Evolutionary conservation across 495 filamentous ascomycete species (phyloP).

Genomic region (Platismatia glauca): DNA sequence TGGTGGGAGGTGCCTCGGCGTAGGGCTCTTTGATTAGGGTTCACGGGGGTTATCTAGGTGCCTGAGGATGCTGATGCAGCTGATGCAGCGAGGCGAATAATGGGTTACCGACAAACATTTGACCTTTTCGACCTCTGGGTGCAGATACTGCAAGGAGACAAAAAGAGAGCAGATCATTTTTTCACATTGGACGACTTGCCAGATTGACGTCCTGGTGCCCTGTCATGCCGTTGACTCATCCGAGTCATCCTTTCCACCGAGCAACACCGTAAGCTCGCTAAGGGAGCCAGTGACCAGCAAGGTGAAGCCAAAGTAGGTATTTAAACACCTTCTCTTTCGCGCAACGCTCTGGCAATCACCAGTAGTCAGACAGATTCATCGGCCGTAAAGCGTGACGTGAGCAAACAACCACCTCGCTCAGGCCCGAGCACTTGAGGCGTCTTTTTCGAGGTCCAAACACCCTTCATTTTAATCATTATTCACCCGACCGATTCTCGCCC

Average conservation of each 20-base stretch:
- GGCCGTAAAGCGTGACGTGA: neutral
- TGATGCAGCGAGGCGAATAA: no score
- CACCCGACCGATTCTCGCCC: neutral
- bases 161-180: neutral
- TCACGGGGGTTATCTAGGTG: no score
- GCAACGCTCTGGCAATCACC: no score
- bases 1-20: neutral
- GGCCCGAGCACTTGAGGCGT: neutral
- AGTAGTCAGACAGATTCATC: no score
- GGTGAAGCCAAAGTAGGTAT: neutral
- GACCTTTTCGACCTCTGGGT: no score
- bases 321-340: neutral
- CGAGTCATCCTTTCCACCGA: neutral
- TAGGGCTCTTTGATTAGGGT: conserved; percentile 1
- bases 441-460: neutral
- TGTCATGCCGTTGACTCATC: neutral
- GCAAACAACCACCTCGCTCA: neutral
- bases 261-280: neutral
- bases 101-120: neutral
- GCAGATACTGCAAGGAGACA: neutral
- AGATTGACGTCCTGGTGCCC: no score
- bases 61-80: no score
- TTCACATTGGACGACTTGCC: no score
- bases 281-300: neutral
- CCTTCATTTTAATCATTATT: no score